Evolutionary conservation across 192 early-diverging fungal species (phyloP), one percentile per base, ranked within the genome.

Genomic region (Rhizophagus sp.): DNA sequence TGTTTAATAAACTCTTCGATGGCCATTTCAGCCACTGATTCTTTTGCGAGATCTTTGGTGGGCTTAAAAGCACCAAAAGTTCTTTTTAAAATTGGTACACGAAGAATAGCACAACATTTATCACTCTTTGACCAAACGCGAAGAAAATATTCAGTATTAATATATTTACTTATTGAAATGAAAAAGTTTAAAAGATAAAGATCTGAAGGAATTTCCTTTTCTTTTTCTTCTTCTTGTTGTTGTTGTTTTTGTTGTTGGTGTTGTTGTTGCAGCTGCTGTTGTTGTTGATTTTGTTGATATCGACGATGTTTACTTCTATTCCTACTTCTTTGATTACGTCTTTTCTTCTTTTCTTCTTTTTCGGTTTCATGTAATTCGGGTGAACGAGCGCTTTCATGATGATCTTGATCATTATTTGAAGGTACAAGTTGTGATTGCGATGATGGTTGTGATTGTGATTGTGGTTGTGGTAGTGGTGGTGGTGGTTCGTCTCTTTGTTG

Each of bases 81-180:
- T 25, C 47, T 47, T 52, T 73, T 73, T 19, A 73, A 47, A 17
- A 73, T 73, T 73, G 71, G 71, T 50, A 73, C 47, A 73, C 71
- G 71, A 50, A 73, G 25, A 27, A 73, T 30, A 50, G 47, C 41
- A 52, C 41, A n/a, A 73, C 25, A 73, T 52, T n/a, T 73, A 4
- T 47, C 24, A 27, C 30, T 73, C 33, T 27, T 73, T 27, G 13
- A 12, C 22, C 44, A 52, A 25, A 47, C 30, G 3, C n/a, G 22
- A 30, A 73, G 24, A 24, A 10, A n/a, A 49, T 50, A 73, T 52
- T 25, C 44, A 1, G 44, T 25, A 52, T 73, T 73, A 41, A 70
- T 11, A n/a, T 70, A 19, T 41, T 41, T n/a, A 33, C 30, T 19
- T 11, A 70, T 70, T 22, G 68, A 17, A 22, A 39, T 13, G n/a